phyloP scores from a whole-genome alignment of 2,329 filamentous ascomycete species.

The Grosmannia huntii region DNA sequence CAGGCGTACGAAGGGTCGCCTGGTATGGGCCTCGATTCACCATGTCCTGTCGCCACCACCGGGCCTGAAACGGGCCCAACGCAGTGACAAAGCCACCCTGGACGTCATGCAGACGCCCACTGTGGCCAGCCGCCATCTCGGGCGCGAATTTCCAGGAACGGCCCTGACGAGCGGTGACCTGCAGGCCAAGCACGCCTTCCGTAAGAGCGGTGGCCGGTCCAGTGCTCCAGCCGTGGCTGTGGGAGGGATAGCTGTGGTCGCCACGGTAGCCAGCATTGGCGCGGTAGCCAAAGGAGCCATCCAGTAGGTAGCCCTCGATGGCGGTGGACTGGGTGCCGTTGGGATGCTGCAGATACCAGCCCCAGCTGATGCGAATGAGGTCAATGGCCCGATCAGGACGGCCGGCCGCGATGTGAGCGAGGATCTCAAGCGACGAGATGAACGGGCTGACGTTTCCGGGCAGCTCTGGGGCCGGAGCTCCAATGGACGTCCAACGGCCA shows the following conservation, averaged over 20 bases:
- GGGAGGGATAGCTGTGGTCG: constrained; percentile 29
- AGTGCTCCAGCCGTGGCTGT: constrained; percentile 35
- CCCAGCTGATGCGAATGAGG: constrained; percentile 44
- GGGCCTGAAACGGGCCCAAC: constrained; percentile 13
- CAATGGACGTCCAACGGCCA: constrained; percentile 41
- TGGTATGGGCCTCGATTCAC: constrained; percentile 5
- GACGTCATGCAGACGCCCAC: not conserved
- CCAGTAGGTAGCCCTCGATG: constrained; percentile 42
- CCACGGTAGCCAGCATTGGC: constrained; percentile 35
- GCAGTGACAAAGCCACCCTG: constrained; percentile 9
- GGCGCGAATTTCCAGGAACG: constrained; percentile 8
- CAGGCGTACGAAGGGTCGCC: constrained; percentile 15
- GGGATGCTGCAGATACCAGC: constrained; percentile 44
- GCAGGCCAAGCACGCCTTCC: constrained; percentile 28
- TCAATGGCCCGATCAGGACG: constrained; percentile 37
- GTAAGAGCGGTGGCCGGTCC: constrained; percentile 25
- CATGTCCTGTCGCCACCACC: constrained; percentile 14
- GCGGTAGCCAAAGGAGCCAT: constrained; percentile 46
- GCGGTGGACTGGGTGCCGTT: constrained; percentile 46
- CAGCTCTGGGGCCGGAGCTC: constrained; percentile 41
- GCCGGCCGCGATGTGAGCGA: constrained; percentile 37
- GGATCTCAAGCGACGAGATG: constrained; percentile 45
- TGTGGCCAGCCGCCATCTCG: constrained; percentile 5
- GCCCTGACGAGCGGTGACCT: constrained; percentile 16
- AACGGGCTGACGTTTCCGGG: constrained; percentile 45